Base-by-base conservation (phyloP, 2,329 filamentous ascomycete species). In the Dryadomyces quercus-mongolicae region DNA sequence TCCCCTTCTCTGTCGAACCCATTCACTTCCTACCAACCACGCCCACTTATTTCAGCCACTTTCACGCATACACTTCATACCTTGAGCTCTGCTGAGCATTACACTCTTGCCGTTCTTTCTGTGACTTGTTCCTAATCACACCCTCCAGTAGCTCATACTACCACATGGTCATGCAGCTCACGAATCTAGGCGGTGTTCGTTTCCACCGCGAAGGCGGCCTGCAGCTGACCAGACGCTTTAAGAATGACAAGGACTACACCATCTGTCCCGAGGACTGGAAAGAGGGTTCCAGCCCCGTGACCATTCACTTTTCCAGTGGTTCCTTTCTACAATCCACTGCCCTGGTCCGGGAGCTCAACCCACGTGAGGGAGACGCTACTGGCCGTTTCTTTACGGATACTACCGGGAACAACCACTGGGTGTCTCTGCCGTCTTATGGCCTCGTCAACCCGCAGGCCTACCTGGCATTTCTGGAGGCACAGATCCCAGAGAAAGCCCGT, bases 201-300 rank as follows among this genome's bases (percentile, higher is more conserved):
- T 57, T 60, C 52, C 59, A 60, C 53, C 54, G 59, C 4, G 52
- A 58, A 3, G 59, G 58, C 6, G 58, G 57, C 4, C 54, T 60
- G 12, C 18, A 54, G 12, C 53, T 60, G 5, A 60, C 59, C 2
- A 42, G n/a, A 0, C 58, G 59, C 7, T 60, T 59, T 42, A 36
- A 44, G 15, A 54, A 56, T 1, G 48, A 46, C 18, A 31, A 54
- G n/a, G 22, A 49, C n/a, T 58, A 58, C 0, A 13, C 40, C 10
- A 55, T 60, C 16, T n/a, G 20, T 2, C 44, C 45, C 1, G 21
- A 20, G 1, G 58, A 57, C 54, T 60, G 56, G 56, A 54, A 54
- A 18, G 25, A n/a, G 1, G 55, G 31, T 0, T 34, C 51, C 1
- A 2, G 9, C 0, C 15, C 47, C 2, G 42, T 52, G 1, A 18